A percentile compares a stretch with the other conserved stretches of the same genome.
Evolutionary conservation across 2,329 filamentous ascomycete genomes (phyloP).

Genomic region (Ophiosphaerella herpotricha): DNA sequence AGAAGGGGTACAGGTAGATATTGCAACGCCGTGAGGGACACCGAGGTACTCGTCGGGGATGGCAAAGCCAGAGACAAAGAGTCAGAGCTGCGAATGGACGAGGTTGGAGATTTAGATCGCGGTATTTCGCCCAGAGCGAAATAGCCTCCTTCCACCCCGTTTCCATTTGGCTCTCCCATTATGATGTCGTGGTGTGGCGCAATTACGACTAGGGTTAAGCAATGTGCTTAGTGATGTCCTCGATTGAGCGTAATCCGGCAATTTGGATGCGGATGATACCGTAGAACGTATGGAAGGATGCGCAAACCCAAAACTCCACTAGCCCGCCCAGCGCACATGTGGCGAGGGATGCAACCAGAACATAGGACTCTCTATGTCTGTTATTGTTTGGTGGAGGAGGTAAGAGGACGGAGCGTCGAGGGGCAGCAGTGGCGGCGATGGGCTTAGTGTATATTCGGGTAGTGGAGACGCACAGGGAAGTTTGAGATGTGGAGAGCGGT

Average conservation of each 20-base stretch:
- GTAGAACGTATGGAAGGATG: not conserved
- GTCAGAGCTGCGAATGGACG: conserved; percentile 34
- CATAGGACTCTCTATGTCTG: not conserved
- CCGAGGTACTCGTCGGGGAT: conserved; percentile 34
- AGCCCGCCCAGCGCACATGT: conserved; percentile 1
- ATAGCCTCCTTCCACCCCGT: conserved; percentile 27
- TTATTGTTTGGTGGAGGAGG: not conserved
- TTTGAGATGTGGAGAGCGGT: conserved; percentile 13
- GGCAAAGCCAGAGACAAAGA: conserved; percentile 36
- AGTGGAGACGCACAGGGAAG: conserved; percentile 16
- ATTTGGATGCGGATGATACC: not conserved
- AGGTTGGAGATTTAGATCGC: conserved; percentile 31
- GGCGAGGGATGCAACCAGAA: not conserved
- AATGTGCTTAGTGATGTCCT: not conserved
- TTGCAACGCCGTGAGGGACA: conserved; percentile 62
- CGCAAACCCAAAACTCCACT: not conserved
- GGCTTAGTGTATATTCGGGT: conserved; percentile 1
- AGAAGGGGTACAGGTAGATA: conserved; percentile 75
- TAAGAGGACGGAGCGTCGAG: conserved; percentile 1
- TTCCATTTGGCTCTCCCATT: conserved; percentile 25
- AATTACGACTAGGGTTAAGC: not conserved
- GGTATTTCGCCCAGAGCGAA: conserved; percentile 31
- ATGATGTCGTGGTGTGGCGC: conserved; percentile 8
- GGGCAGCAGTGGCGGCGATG: conserved; percentile 11
- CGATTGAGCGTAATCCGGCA: not conserved